Base-by-base conservation (phyloP, 441 rosid genomes). In the Pelargonium cotyledonis region DNA sequence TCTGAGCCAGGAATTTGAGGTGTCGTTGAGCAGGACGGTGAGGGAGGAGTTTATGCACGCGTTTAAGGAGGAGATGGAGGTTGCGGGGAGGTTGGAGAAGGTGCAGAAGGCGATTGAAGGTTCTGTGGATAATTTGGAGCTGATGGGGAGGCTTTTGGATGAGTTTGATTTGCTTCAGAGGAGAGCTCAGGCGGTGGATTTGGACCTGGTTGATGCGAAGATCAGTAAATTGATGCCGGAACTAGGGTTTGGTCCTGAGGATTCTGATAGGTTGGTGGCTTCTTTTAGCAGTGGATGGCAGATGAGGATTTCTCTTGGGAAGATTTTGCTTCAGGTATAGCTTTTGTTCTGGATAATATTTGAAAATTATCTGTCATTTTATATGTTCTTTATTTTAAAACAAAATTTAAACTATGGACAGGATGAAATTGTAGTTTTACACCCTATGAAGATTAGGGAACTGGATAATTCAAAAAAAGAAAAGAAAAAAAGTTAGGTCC, bases 301-400 rank as follows among this genome's bases (percentile, higher is more conserved):
- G 81, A 93, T 90, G 98, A 90, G 98, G 80, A 93, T 93, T 89
- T 90, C 96, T 11, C 95, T 93, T 67, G 98, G 98, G 65, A 93
- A 93, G 87, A 93, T 93, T 73, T 78, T 93, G 78, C 80, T 93
- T 80, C 97, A 93, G 98, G 98, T 90, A 82, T 65, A 8, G 5
- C 58, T 11, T 29, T 4, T 21, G 15, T 55, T 41, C 31, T 57
- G 16, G 18, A 14, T 55, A 60, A 6, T 19, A 35, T 29, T 29
- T 29, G 31, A 29, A 29, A 29, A 29, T 29, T 29, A 29, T 1
- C 31, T 29, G 31, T 29, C 31, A 29, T 29, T 29, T 29, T 29
- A 29, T 29, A 29, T 29, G 31, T 29, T 29, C 3, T 29, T 29
- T 29, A 1, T 29, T 29, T 29, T 29, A 1, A 29, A 1, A 29